Conservation (phyloP, 805 yeast genomes). For the Candida piceae region DNA sequence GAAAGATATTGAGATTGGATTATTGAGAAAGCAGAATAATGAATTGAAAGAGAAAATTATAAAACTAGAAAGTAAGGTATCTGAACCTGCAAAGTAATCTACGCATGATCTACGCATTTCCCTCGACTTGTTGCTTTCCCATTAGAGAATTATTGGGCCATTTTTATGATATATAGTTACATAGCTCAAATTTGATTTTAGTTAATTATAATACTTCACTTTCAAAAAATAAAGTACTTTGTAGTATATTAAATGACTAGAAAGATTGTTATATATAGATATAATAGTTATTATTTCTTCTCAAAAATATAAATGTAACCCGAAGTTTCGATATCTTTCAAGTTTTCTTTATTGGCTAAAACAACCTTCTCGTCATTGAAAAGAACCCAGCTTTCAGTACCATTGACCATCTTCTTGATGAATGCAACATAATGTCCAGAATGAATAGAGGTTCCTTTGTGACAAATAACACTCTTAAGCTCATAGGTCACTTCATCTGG, state of each 20-base stretch:
- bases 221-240: too few relatives aligned
- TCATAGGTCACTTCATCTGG: conserved; percentile 29
- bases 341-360: conserved; percentile 37
- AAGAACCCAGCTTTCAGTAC: conserved; percentile 57
- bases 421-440: conserved; percentile 91
- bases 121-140: too few relatives aligned
- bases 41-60: conserved; percentile 37
- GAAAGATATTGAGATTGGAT: conserved; percentile 59
- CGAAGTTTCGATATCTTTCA: conserved; percentile 39
- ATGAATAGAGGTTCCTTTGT: conserved; percentile 84
- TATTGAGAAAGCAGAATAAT: conserved; percentile 46
- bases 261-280: background rate
- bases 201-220: too few relatives aligned
- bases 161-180: too few relatives aligned
- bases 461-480: conserved; percentile 70
- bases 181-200: too few relatives aligned
- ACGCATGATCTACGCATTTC: too few relatives aligned
- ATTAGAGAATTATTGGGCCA: too few relatives aligned
- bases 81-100: conserved; percentile 16
- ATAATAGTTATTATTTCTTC: conserved; percentile 1
- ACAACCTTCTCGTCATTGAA: conserved; percentile 91
- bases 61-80: conserved; percentile 25
- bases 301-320: conserved; percentile 47
- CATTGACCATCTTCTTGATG: conserved; percentile 41
- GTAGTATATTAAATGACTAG: too few relatives aligned